phyloP scores from a whole-genome alignment of 352 stramenopile species.

The Globisporangium acanthophoron region DNA sequence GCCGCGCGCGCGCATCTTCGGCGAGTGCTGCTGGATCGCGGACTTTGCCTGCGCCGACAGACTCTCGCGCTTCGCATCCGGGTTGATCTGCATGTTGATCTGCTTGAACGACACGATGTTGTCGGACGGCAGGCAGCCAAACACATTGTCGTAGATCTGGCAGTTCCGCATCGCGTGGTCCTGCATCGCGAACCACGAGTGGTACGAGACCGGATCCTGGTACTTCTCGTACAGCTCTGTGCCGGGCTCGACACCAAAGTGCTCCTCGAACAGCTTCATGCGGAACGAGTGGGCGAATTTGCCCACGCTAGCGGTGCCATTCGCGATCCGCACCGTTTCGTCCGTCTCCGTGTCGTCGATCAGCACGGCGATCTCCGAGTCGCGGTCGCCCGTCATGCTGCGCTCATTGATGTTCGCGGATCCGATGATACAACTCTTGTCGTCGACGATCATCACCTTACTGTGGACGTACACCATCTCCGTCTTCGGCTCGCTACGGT shows the following conservation, averaged over 20 bases:
- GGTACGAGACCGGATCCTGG: conserved; percentile 45
- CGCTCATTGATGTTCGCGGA: conserved; percentile 87
- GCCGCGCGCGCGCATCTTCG: conserved; percentile 5
- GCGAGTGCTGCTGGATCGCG: conserved; percentile 7
- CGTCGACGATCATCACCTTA: conserved; percentile 90
- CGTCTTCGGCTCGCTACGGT: conserved; percentile 36
- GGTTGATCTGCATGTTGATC: conserved; percentile 49
- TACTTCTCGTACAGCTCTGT: conserved; percentile 53
- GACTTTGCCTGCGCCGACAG: conserved; percentile 9
- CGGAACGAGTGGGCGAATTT: conserved; percentile 84
- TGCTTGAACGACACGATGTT: conserved; percentile 64
- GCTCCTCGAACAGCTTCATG: conserved; percentile 85
- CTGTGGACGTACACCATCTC: conserved; percentile 88
- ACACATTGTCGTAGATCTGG: conserved; percentile 81
- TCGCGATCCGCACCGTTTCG: conserved; percentile 38
- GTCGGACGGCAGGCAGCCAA: conserved; percentile 75
- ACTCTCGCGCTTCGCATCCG: conserved; percentile 11
- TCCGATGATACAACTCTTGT: conserved; percentile 73
- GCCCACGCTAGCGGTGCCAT: conserved; percentile 44
- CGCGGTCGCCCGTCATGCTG: conserved; percentile 80
- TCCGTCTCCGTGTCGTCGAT: conserved; percentile 79
- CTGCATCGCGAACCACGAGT: conserved; percentile 81
- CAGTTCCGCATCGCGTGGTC: conserved; percentile 81
- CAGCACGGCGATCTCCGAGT: conserved; percentile 84
- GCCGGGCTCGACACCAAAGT: conserved; percentile 59